Evolutionary conservation across 2,329 filamentous ascomycete genomes (phyloP), one percentile per base, ranked within the genome.

Genomic region (Penicillium sp.): DNA sequence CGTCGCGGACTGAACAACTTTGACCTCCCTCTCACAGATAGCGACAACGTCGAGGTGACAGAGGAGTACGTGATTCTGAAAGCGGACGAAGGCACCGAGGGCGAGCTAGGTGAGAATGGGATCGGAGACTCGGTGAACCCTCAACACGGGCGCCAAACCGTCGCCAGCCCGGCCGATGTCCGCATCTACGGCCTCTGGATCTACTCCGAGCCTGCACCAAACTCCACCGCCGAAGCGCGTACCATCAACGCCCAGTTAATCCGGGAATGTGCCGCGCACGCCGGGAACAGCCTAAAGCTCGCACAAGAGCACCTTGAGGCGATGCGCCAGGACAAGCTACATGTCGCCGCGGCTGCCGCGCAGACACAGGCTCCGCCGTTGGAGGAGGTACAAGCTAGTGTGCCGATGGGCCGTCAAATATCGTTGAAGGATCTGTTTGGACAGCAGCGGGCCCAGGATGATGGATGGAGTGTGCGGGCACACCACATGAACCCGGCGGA

Each of bases 1-100:
- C 80, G 89, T 37, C 82, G 85, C 33, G 84, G 85, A 0, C 74
- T 91, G 44, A 81, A 88, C 45, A 92, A 93, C 64, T 80, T 91
- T 47, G 78, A 86, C 33, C 76, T 90, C 10, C 83, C 86, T 53
- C 75, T 91, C n/a, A 68, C 66, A 13, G 71, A 74, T 40, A 78
- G 78, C 9, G 76, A 79, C 13, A 80, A 88, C 52, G 84, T 89
- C 33, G 88, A 91, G 69, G 76, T 88, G 20, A 80, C 75, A 13
- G 81, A 83, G 8, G 80, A 84, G 53, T 86, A 83, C 59, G 77
- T 87, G 37, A 86, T 86, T 49, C 68, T 86, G 45, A 80, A 81
- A 54, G 71, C 75, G 15, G 74, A 76, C 39, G 71, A 70, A 46
- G 60, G 66, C 17, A 52, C 59, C 6, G 67, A 65, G 18, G 49